Evolutionary conservation across 2,329 filamentous ascomycete genomes (phyloP), one percentile per base, ranked within the genome.

Genomic region (Nigrospora sphaerica): DNA sequence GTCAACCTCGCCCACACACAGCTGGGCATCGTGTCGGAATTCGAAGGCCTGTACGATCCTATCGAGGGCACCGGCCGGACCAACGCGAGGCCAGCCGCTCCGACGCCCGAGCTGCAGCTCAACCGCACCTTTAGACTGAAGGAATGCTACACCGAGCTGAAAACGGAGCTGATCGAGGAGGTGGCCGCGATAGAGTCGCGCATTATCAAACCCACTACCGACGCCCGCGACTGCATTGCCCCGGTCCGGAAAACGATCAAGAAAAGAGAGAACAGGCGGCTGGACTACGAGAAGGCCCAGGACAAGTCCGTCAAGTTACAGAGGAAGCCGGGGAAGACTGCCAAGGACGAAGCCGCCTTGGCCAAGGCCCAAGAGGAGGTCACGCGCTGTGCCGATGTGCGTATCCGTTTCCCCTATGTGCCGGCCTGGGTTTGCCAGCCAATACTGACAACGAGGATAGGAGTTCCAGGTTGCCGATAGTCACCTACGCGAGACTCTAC

Each of bases 191-290:
- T 95, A 52, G 86, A 92, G 53, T 67, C 72, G 11, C 79, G 80
- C 53, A 77, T 93, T 52, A 78, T 91, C 45, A 74, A 74, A 48
- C 86, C 88, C 0, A 85, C 84, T 4, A 79, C 78, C 47, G 77
- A 85, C 44, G 85, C 85, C 9, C 85, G 81, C 57, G 80, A 84
- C 44, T 78, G 70, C 45, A 73, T 92, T 49, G 79, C 83, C 53
- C 82, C 85, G 2, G 74, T 93, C 61, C 83, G 86, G 58, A 93
- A 90, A 68, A 84, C 83, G 1, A 88, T 95, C 59, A 93, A 92
- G 68, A 90, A 88, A 64, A 74, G 89, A 40, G 87, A 93, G 60
- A 86, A 91, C 57, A 87, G 83, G 66, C 84, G 88, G 45, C 63
- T 91, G 49, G 89, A 95, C 62, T 93, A 83, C 59, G 89, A 95